Conservation (phyloP, 306 rosid genomes). For the Gastrolobium bilobum region DNA sequence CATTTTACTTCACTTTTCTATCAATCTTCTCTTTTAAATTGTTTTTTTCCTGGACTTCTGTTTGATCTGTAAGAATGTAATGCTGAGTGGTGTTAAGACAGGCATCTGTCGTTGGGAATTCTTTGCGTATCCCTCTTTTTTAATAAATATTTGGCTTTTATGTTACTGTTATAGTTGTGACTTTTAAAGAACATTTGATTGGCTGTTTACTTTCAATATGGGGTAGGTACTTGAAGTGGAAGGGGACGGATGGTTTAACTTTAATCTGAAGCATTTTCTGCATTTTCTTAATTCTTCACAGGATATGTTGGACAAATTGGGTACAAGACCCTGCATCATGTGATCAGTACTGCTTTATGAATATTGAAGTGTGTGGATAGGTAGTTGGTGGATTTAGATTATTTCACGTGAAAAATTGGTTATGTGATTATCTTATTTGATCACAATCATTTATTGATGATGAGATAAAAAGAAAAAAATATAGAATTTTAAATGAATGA, state of each 20-base stretch:
- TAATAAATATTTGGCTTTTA: background rate
- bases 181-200: slow-evolving; percentile 14
- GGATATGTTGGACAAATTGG: slow-evolving; percentile 41
- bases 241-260: slow-evolving; percentile 18
- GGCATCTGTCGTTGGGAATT: background rate
- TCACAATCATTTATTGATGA: too few relatives aligned
- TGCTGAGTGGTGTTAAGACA: slow-evolving; percentile 12
- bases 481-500: too few relatives aligned
- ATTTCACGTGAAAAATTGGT: too few relatives aligned
- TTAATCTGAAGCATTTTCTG: slow-evolving; percentile 17
- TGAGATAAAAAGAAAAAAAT: too few relatives aligned
- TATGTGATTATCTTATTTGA: too few relatives aligned
- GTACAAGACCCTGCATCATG: slow-evolving; percentile 43
- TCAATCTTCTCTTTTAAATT: background rate
- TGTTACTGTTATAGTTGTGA: slow-evolving; percentile 2
- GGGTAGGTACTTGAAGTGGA: slow-evolving; percentile 25
- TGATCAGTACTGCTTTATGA: slow-evolving; percentile 44
- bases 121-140: background rate
- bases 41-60: slow-evolving; percentile 22
- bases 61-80: slow-evolving; percentile 29
- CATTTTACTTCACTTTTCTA: slow-evolving; percentile 26
- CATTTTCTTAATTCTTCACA: slow-evolving; percentile 31
- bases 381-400: background rate
- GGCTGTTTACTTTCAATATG: slow-evolving; percentile 30
- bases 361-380: slow-evolving; percentile 34